Percentiles rank a stretch among this genome's conserved stretches.
phyloP scores from a whole-genome alignment of 2,329 filamentous ascomycete species.

The Hypoxylon sp. region DNA sequence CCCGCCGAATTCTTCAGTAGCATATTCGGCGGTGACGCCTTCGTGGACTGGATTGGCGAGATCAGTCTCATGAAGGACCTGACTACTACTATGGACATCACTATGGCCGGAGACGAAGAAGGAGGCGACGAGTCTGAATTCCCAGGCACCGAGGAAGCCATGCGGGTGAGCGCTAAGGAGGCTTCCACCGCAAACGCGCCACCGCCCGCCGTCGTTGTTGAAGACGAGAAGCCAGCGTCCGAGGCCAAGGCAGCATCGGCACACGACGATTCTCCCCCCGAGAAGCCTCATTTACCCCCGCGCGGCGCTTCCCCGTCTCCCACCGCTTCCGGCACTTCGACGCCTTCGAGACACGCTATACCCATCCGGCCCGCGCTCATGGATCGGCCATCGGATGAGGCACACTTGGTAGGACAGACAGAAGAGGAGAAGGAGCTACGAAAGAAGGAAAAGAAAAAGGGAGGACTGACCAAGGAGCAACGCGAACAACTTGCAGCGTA shows the following conservation, averaged over 20 bases:
- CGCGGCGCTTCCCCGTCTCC: conserved; percentile 60
- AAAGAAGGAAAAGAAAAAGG: conserved; percentile 88
- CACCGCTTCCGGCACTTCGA: conserved; percentile 51
- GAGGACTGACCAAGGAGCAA: conserved; percentile 89
- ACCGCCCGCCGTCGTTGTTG: conserved; percentile 49
- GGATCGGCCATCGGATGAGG: conserved; percentile 85
- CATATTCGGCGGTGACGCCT: conserved; percentile 97
- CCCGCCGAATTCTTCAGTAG: conserved; percentile 98
- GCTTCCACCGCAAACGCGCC: conserved; percentile 41
- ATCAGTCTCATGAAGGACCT: conserved; percentile 99
- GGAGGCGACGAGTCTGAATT: conserved; percentile 67
- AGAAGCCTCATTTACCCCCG: conserved; percentile 50
- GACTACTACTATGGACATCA: conserved; percentile 98
- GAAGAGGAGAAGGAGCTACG: conserved; percentile 82
- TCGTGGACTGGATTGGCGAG: conserved; percentile 96
- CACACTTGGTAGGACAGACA: conserved; percentile 76
- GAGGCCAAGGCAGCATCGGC: conserved; percentile 49
- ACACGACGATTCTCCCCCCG: conserved; percentile 42
- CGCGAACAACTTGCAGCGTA: conserved; percentile 90
- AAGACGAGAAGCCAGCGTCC: conserved; percentile 51
- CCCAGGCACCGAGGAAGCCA: conserved; percentile 70
- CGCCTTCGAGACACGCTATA: conserved; percentile 66
- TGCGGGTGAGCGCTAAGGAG: conserved; percentile 67
- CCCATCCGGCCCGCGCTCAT: conserved; percentile 88
- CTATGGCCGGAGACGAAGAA: conserved; percentile 82